Evolutionary conservation across 139 green algal genomes (phyloP).

Genomic region (Penium margaritaceum): DNA sequence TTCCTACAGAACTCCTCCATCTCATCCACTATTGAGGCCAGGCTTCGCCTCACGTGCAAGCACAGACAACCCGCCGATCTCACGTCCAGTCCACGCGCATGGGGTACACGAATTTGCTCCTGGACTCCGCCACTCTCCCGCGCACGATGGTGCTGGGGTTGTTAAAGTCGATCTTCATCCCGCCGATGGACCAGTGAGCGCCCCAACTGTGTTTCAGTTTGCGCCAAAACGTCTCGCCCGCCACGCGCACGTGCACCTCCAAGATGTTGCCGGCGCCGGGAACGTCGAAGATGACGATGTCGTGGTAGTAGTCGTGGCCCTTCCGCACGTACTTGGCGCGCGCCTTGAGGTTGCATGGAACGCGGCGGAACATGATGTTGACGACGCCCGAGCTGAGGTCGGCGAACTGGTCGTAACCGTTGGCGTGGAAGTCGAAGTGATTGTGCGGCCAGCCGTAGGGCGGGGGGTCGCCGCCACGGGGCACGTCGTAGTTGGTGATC

Average conservation of each 20-base stretch:
- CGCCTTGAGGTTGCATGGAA: background rate
- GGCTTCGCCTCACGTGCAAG: too few relatives aligned
- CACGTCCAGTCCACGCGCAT: conserved; percentile 3
- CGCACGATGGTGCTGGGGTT: background rate
- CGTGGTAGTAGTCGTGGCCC: conserved; percentile 13
- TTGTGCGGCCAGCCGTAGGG: conserved; percentile 25
- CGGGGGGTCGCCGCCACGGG: background rate
- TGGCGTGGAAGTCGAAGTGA: conserved; percentile 20
- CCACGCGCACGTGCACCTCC: background rate
- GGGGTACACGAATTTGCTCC: background rate
- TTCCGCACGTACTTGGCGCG: background rate
- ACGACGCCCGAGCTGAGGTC: conserved; percentile 1
- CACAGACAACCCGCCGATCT: too few relatives aligned
- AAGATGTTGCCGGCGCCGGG: conserved; percentile 6
- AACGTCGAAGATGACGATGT: conserved; percentile 20
- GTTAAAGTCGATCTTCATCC: background rate
- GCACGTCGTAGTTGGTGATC: conserved; percentile 22
- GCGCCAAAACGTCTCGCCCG: background rate
- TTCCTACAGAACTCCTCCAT: too few relatives aligned
- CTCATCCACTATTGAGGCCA: too few relatives aligned
- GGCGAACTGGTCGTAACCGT: conserved; percentile 4
- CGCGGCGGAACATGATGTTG: conserved; percentile 9
- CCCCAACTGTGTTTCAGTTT: conserved; percentile 1
- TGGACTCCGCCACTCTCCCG: background rate
- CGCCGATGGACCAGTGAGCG: background rate